These are phyloP conservation scores for Spencermartinsiella europaea DNA, from an alignment of 805 yeast genomes.

Conservation along the genomic window DNA sequence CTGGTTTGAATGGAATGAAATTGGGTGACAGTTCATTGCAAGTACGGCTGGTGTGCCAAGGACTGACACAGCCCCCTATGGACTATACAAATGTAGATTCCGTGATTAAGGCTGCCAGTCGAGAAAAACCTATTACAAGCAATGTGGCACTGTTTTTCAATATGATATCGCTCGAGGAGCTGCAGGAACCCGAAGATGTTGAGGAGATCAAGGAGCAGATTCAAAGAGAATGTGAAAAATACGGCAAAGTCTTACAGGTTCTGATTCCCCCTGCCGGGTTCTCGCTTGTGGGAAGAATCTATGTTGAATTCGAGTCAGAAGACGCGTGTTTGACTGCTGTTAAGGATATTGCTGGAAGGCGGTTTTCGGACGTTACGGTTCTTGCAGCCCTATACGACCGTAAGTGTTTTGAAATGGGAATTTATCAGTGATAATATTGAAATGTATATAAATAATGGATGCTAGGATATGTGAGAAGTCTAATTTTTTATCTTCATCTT, in stretches of 20 bases:
- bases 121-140: slow-evolving; percentile 23
- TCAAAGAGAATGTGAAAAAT: slow-evolving; percentile 40
- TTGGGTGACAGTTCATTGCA: slow-evolving; percentile 35
- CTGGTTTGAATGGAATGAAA: slow-evolving; percentile 33
- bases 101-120: slow-evolving; percentile 23
- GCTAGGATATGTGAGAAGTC: background rate
- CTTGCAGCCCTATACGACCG: slow-evolving; percentile 59
- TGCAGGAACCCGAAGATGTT: slow-evolving; percentile 45
- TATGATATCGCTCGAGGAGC: slow-evolving; percentile 57
- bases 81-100: slow-evolving; percentile 30
- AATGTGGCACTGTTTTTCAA: slow-evolving; percentile 61
- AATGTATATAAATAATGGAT: slow-evolving; percentile 1
- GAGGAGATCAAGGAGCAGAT: slow-evolving; percentile 52
- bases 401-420: slow-evolving; percentile 38
- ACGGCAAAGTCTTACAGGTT: slow-evolving; percentile 49
- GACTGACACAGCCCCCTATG: slow-evolving; percentile 20
- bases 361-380: slow-evolving; percentile 63
- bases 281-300: slow-evolving; percentile 32
- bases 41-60: slow-evolving; percentile 37
- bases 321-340: slow-evolving; percentile 53
- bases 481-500: slow-evolving; percentile 2
- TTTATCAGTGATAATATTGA: slow-evolving; percentile 9
- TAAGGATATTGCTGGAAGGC: slow-evolving; percentile 54
- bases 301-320: slow-evolving; percentile 53
- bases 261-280: slow-evolving; percentile 56